A percentile compares a stretch with the other conserved stretches of the same genome.
phyloP scores from a whole-genome alignment of 2,329 filamentous ascomycete species.

The Bipolaris victoriae region DNA sequence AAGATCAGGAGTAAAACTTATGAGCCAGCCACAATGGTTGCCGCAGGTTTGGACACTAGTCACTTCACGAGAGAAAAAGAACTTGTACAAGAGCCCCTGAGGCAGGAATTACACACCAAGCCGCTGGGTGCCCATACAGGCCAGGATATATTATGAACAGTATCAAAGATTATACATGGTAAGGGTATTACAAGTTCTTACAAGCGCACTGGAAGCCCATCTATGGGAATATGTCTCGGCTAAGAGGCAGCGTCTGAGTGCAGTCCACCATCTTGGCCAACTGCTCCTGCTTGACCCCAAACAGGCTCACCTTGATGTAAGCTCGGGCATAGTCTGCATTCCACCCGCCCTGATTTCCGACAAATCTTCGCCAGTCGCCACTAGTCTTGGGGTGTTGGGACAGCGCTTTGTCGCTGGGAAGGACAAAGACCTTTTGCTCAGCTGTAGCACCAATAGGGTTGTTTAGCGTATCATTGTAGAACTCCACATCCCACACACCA shows the following conservation, averaged over 20 bases:
- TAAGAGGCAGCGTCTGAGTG: conserved; percentile 38
- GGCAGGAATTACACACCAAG: background rate
- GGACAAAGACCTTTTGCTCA: conserved; percentile 35
- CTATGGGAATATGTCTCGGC: conserved; percentile 16
- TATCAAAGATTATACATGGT: background rate
- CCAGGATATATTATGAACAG: background rate
- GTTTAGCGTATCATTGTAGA: conserved; percentile 53
- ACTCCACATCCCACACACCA: conserved; percentile 58
- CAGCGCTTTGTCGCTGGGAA: conserved; percentile 37
- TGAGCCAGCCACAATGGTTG: background rate
- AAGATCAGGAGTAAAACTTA: background rate
- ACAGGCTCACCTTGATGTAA: conserved; percentile 40
- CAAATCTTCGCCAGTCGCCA: conserved; percentile 34
- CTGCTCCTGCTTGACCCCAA: conserved; percentile 33
- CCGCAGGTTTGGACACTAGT: background rate
- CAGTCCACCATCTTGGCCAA: conserved; percentile 34
- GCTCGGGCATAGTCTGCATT: conserved; percentile 43
- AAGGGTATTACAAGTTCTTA: background rate
- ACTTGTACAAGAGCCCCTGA: no score
- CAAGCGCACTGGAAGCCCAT: background rate
- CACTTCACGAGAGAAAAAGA: background rate
- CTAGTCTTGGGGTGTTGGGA: conserved; percentile 35
- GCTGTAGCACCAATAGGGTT: conserved; percentile 23
- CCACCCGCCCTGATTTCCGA: conserved; percentile 39
- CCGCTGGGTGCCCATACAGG: background rate